phyloP scores from a whole-genome alignment of 805 yeast species.

The Sugiyamaella americana region DNA sequence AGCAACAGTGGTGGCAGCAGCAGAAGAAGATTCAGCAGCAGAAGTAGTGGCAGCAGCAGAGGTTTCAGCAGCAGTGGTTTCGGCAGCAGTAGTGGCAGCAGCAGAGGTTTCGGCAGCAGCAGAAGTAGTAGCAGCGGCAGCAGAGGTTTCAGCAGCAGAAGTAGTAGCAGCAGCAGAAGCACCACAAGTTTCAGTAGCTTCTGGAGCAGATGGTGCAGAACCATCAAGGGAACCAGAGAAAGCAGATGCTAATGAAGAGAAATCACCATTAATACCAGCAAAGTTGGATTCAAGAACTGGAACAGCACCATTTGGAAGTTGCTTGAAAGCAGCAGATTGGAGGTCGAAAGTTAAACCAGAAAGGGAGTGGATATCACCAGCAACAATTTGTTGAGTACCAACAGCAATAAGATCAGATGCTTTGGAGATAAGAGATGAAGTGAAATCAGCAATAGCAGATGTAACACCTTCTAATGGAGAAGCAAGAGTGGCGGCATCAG shows the following conservation, averaged over 20 bases:
- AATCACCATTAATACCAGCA: constrained; percentile 2
- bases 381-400: constrained; percentile 19
- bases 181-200: constrained; percentile 11
- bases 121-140: constrained; percentile 11
- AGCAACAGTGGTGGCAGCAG: constrained; percentile 5
- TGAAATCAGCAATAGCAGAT: constrained; percentile 11
- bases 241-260: constrained; percentile 4
- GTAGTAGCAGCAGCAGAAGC: constrained; percentile 1
- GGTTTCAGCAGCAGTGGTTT: constrained; percentile 15
- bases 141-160: constrained; percentile 8
- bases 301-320: not conserved
- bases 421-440: constrained; percentile 22
- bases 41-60: constrained; percentile 15
- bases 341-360: constrained; percentile 7
- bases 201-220: constrained; percentile 9
- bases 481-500: constrained; percentile 15
- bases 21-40: constrained; percentile 10
- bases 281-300: constrained; percentile 6
- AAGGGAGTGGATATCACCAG: constrained; percentile 9
- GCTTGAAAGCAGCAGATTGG: constrained; percentile 6
- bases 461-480: constrained; percentile 10
- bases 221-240: constrained; percentile 4
- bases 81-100: constrained; percentile 10
- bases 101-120: constrained; percentile 13
- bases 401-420: constrained; percentile 23